Percentiles rank a stretch among this genome's conserved stretches.
phyloP scores from a whole-genome alignment of 129 eudicot species.

The Flaveria robusta region DNA sequence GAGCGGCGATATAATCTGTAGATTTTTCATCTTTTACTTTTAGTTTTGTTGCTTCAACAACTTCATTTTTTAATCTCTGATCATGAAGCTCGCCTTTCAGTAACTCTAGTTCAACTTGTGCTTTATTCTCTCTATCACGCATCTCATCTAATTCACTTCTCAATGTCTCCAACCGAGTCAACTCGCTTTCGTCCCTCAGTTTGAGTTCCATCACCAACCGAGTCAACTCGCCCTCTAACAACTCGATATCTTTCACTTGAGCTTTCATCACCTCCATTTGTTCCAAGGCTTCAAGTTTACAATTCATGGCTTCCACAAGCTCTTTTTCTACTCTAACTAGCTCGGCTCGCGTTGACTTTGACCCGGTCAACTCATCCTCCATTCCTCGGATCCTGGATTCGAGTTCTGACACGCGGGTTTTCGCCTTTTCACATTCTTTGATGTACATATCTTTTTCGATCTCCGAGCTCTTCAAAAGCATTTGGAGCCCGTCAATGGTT shows the following conservation, averaged over 20 bases:
- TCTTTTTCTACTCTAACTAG: slow-evolving; percentile 34
- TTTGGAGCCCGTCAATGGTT: slow-evolving; percentile 37
- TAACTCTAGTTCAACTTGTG: slow-evolving; percentile 53
- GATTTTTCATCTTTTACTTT: slow-evolving; percentile 46
- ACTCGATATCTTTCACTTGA: slow-evolving; percentile 31
- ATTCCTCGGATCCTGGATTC: slow-evolving; percentile 39
- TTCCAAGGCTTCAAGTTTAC: slow-evolving; percentile 39
- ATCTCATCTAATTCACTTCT: slow-evolving; percentile 33
- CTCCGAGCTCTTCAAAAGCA: slow-evolving; percentile 44
- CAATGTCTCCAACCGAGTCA: slow-evolving; percentile 31
- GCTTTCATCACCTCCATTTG: slow-evolving; percentile 35
- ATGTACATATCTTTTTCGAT: slow-evolving; percentile 47
- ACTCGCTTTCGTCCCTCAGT: slow-evolving; percentile 6
- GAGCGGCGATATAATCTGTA: slow-evolving; percentile 41
- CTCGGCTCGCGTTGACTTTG: slow-evolving; percentile 32
- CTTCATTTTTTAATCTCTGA: slow-evolving; percentile 44
- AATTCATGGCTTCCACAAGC: slow-evolving; percentile 34
- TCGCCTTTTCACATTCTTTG: slow-evolving; percentile 48
- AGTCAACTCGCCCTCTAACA: slow-evolving; percentile 42
- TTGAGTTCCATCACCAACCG: slow-evolving; percentile 37
- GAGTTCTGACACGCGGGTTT: slow-evolving; percentile 33
- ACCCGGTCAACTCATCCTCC: slow-evolving; percentile 38
- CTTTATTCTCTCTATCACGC: slow-evolving; percentile 37
- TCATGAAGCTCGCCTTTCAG: slow-evolving; percentile 54
- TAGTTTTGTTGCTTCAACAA: slow-evolving; percentile 50